Conservation (phyloP, 768 basidiomycete genomes). For the Suillus lakei region DNA sequence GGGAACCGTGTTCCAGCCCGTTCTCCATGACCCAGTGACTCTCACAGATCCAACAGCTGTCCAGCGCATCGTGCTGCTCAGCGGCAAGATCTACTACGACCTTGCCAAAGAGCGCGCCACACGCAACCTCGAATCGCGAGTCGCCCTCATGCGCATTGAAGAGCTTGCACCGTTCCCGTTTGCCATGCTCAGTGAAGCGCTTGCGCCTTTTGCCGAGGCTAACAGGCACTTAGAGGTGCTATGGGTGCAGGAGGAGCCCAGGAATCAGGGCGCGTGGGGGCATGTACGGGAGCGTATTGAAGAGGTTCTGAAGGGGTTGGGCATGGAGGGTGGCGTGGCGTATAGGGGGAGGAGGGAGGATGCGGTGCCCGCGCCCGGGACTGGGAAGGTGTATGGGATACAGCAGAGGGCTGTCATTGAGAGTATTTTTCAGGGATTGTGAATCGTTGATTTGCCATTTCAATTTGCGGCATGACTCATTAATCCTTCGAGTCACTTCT, state of each 20-base stretch:
- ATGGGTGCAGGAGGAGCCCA: constrained; percentile 90
- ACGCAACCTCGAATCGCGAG: constrained; percentile 46
- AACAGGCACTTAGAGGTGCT: constrained; percentile 42
- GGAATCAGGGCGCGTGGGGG: constrained; percentile 82
- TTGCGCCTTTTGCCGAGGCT: constrained; percentile 50
- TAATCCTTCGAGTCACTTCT: not conserved
- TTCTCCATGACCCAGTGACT: constrained; percentile 55
- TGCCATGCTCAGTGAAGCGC: constrained; percentile 45
- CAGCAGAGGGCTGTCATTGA: constrained; percentile 70
- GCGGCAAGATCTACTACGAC: constrained; percentile 91
- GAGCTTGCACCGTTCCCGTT: constrained; percentile 93
- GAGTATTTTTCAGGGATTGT: constrained; percentile 57
- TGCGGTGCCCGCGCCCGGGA: constrained; percentile 78
- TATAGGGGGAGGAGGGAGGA: constrained; percentile 76
- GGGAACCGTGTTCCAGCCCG: constrained; percentile 68
- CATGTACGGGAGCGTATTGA: constrained; percentile 67
- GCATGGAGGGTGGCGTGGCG: constrained; percentile 39
- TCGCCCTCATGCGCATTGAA: constrained; percentile 81
- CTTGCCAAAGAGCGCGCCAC: constrained; percentile 70
- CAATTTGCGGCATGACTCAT: not conserved
- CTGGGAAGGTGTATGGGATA: constrained; percentile 65
- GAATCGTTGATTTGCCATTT: not conserved
- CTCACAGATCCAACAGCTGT: constrained; percentile 38
- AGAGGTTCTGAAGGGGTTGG: constrained; percentile 49
- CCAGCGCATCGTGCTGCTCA: constrained; percentile 71